A percentile compares a stretch with the other conserved stretches of the same genome.
phyloP scores from a whole-genome alignment of 179 eudicot species.

The Beta macrorhiza region DNA sequence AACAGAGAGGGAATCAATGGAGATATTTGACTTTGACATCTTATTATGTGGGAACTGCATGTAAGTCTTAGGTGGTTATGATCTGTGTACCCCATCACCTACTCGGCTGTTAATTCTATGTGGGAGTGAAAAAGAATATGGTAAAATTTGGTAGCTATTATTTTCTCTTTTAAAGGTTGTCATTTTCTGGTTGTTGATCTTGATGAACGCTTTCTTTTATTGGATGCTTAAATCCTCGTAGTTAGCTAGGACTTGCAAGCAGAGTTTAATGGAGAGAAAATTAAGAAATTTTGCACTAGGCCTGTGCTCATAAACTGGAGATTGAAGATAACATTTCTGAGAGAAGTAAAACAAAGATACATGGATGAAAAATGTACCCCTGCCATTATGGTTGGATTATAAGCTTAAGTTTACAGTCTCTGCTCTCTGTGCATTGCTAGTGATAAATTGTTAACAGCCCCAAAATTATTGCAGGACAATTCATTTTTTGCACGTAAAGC shows the following conservation, averaged over 20 bases:
- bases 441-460: not conserved
- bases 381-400: not conserved
- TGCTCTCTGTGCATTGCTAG: conserved; percentile 7
- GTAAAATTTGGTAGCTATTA: not conserved
- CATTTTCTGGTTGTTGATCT: not conserved
- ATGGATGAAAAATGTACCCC: not conserved
- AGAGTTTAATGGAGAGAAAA: not conserved
- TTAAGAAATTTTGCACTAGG: not conserved
- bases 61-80: not conserved
- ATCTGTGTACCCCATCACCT: too few relatives aligned
- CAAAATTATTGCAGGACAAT: conserved; percentile 53
- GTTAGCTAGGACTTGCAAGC: not conserved
- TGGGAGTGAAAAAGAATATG: not conserved
- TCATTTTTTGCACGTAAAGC: conserved; percentile 45
- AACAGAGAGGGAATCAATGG: not conserved
- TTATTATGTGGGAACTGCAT: not conserved
- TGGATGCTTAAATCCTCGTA: not conserved
- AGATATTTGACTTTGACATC: not conserved
- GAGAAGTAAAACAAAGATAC: not conserved
- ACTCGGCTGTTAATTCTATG: not conserved
- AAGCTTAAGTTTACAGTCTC: not conserved
- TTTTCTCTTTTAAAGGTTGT: not conserved
- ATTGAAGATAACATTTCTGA: not conserved
- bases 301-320: conserved; percentile 4
- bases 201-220: not conserved